Evolutionary conservation across 2,329 filamentous ascomycete genomes (phyloP).

Genomic region (Epichloe festucae): DNA sequence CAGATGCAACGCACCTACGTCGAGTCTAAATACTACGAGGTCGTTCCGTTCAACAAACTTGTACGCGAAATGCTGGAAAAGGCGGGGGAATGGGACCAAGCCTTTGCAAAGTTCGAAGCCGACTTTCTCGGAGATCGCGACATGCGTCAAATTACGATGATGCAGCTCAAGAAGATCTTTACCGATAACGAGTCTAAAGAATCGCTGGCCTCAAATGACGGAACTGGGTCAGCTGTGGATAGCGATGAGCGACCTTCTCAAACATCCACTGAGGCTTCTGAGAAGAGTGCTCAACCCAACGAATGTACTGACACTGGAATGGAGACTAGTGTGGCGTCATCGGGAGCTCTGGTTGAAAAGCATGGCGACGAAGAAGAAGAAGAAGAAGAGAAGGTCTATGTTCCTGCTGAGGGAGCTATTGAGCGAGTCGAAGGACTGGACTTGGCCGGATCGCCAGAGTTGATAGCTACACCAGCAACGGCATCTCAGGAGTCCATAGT

Average conservation of each 20-base stretch:
- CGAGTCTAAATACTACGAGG: slow-evolving; percentile 89
- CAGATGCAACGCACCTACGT: slow-evolving; percentile 86
- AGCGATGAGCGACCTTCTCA: slow-evolving; percentile 34
- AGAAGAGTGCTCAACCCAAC: slow-evolving; percentile 32
- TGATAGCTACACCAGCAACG: slow-evolving; percentile 11
- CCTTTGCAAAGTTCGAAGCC: slow-evolving; percentile 80
- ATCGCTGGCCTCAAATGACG: slow-evolving; percentile 57
- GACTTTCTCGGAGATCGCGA: slow-evolving; percentile 96
- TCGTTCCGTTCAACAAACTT: slow-evolving; percentile 83
- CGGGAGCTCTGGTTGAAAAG: slow-evolving; percentile 10
- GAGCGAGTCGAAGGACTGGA: slow-evolving; percentile 38
- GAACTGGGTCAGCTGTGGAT: slow-evolving; percentile 42
- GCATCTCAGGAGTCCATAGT: slow-evolving; percentile 1
- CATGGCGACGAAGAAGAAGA: slow-evolving; percentile 6
- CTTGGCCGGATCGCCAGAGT: slow-evolving; percentile 26
- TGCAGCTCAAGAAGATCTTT: slow-evolving; percentile 92
- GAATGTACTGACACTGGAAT: slow-evolving; percentile 23
- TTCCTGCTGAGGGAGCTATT: slow-evolving; percentile 23
- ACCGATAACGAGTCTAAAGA: slow-evolving; percentile 77
- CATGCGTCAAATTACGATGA: slow-evolving; percentile 77
- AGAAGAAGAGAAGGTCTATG: slow-evolving; percentile 18
- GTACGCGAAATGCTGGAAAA: slow-evolving; percentile 86
- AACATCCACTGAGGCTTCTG: slow-evolving; percentile 32
- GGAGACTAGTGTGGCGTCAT: slow-evolving; percentile 18
- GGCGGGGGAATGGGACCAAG: slow-evolving; percentile 78